Conservation (phyloP, 805 yeast genomes). For the Clavispora fructus region DNA sequence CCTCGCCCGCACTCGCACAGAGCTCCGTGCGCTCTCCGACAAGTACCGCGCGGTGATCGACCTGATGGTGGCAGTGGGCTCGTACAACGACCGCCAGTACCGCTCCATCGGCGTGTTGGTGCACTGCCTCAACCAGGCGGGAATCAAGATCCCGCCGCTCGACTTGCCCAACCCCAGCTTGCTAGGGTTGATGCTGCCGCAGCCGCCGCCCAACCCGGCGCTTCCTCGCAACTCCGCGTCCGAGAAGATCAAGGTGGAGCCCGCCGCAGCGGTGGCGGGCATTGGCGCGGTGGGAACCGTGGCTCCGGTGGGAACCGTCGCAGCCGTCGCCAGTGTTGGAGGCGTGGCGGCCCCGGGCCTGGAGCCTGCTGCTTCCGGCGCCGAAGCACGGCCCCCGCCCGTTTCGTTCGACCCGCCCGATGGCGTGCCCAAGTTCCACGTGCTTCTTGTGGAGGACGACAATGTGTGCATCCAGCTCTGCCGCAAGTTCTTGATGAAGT, state of each 20-base stretch:
- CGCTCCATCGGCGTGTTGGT: slow-evolving; percentile 48
- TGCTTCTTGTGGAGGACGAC: slow-evolving; percentile 75
- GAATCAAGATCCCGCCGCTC: slow-evolving; percentile 62
- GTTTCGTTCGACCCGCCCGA: not conserved
- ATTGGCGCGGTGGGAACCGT: not conserved
- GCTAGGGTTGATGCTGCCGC: slow-evolving; percentile 17
- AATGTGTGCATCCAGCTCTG: slow-evolving; percentile 79
- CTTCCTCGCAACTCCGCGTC: not conserved
- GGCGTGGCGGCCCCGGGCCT: not conserved
- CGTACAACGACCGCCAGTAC: slow-evolving; percentile 52
- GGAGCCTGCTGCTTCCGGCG: not conserved
- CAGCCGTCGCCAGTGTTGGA: not conserved
- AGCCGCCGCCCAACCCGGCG: slow-evolving; percentile 3
- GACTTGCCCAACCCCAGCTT: slow-evolving; percentile 45
- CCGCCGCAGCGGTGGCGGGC: not conserved
- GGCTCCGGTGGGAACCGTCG: not conserved
- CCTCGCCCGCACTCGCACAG: slow-evolving; percentile 30
- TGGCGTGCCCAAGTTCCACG: slow-evolving; percentile 51
- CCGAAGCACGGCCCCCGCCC: slow-evolving; percentile 11
- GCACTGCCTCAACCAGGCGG: slow-evolving; percentile 48
- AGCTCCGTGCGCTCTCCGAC: slow-evolving; percentile 27
- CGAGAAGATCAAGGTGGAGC: not conserved
- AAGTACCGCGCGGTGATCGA: slow-evolving; percentile 65
- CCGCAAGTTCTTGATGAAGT: slow-evolving; percentile 72
- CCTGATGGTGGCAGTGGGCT: slow-evolving; percentile 51